A percentile compares a stretch with the other conserved stretches of the same genome.
phyloP scores from a whole-genome alignment of 345 rosid species.

The Excoecaria agallocha region DNA sequence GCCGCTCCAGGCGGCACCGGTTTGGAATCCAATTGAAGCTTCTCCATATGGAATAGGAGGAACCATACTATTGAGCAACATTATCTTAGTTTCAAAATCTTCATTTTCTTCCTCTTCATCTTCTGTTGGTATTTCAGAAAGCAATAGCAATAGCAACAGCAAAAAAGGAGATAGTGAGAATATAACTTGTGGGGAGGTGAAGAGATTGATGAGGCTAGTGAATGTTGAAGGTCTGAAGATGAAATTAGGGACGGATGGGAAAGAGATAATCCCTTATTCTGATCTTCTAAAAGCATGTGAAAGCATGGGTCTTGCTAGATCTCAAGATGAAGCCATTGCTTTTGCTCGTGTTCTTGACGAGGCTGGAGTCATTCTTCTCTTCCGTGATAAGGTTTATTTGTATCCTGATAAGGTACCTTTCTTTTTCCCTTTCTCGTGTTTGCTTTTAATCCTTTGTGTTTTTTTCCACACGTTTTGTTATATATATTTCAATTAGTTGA shows the following conservation, averaged over 20 bases:
- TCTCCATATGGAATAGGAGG: too few species aligned
- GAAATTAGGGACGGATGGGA: constrained; percentile 62
- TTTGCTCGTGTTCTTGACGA: constrained; percentile 85
- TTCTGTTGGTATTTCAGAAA: too few species aligned
- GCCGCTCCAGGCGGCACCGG: neutral
- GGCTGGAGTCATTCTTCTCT: constrained; percentile 80
- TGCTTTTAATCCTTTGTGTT: neutral
- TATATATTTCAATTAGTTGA: too few species aligned
- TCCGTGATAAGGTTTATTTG: constrained; percentile 80
- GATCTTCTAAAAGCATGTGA: constrained; percentile 62
- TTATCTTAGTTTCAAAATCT: neutral
- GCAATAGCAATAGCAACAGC: neutral
- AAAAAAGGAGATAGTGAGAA: constrained; percentile 8
- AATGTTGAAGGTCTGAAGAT: constrained; percentile 71
- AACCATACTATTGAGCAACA: neutral
- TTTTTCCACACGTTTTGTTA: too few species aligned
- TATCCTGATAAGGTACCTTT: constrained; percentile 78
- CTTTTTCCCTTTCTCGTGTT: neutral
- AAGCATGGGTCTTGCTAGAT: constrained; percentile 66
- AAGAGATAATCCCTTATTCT: constrained; percentile 59
- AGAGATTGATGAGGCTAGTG: constrained; percentile 77
- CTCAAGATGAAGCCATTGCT: constrained; percentile 64
- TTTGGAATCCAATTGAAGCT: neutral
- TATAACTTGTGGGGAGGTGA: constrained; percentile 58
- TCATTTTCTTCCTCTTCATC: constrained; percentile 7